phyloP scores from a whole-genome alignment of 805 yeast species.

The Suhomyces pyralidae region DNA sequence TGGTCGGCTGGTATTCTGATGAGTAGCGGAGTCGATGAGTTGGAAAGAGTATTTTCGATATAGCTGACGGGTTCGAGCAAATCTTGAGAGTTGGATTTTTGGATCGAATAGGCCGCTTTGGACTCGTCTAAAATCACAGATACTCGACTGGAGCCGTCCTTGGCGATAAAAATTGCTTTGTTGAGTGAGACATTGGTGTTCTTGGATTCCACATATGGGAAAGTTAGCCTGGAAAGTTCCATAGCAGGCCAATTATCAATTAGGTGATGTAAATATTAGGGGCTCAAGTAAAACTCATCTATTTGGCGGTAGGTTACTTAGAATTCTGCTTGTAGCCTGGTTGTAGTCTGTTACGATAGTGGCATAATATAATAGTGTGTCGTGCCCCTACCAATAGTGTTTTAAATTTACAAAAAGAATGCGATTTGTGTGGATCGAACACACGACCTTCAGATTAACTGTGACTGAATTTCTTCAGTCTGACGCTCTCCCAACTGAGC shows the following conservation, averaged over 20 bases:
- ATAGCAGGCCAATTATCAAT: not conserved
- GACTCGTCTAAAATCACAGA: slow-evolving; percentile 18
- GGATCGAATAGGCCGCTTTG: slow-evolving; percentile 17
- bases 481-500: slow-evolving; percentile 42
- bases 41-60: slow-evolving; percentile 14
- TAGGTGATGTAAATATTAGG: not conserved
- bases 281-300: no score
- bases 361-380: not conserved
- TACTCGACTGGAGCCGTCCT: slow-evolving; percentile 20
- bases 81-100: not conserved
- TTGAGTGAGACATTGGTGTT: slow-evolving; percentile 16
- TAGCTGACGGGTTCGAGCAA: slow-evolving; percentile 20
- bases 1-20: slow-evolving; percentile 22
- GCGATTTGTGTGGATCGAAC: slow-evolving; percentile 19
- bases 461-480: slow-evolving; percentile 29
- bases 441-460: slow-evolving; percentile 19
- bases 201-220: slow-evolving; percentile 23
- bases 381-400: not conserved
- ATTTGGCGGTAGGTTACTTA: no score
- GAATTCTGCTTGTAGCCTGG: no score
- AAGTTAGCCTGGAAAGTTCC: slow-evolving; percentile 17
- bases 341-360: no score
- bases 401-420: slow-evolving; percentile 7
- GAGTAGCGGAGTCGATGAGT: slow-evolving; percentile 26
- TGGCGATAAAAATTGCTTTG: slow-evolving; percentile 25